A percentile compares a stretch with the other conserved stretches of the same genome.
Evolutionary conservation across 352 stramenopile genomes (phyloP).

Genomic region (Pseudoperonospora humuli): DNA sequence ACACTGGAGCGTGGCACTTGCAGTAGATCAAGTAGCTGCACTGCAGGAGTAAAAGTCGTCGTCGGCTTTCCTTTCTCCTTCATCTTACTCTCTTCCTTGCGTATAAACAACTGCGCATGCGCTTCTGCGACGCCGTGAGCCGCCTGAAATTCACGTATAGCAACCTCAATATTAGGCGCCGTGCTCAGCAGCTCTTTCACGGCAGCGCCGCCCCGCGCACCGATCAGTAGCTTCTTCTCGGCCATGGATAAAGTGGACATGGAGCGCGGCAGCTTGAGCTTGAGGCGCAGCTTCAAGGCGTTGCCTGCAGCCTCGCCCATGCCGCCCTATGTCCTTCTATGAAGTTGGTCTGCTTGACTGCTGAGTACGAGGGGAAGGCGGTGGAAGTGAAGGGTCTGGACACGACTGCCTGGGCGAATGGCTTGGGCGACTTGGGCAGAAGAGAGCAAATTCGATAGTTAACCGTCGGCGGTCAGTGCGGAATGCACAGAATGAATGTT

Average conservation of each 20-base stretch:
- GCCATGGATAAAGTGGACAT: constrained; percentile 15
- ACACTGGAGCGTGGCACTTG: constrained; percentile 50
- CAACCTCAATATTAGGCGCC: constrained; percentile 74
- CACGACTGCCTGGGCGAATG: constrained; percentile 1
- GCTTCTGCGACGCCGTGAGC: constrained; percentile 48
- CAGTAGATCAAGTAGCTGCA: constrained; percentile 79
- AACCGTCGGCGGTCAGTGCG: constrained; percentile 11
- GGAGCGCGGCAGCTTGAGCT: constrained; percentile 50
- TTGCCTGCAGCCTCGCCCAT: constrained; percentile 37
- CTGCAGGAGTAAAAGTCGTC: constrained; percentile 37
- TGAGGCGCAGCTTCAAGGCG: constrained; percentile 34
- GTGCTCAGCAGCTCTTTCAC: constrained; percentile 80
- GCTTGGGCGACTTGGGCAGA: constrained; percentile 11
- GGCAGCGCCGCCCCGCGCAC: constrained; percentile 56
- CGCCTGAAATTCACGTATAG: constrained; percentile 73
- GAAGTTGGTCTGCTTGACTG: neutral
- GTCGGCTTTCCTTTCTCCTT: constrained; percentile 16
- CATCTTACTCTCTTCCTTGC: constrained; percentile 16
- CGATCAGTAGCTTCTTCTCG: constrained; percentile 54
- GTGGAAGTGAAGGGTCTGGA: constrained; percentile 1
- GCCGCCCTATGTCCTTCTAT: constrained; percentile 4
- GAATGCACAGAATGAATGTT: constrained; percentile 25
- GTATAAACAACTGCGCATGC: constrained; percentile 32
- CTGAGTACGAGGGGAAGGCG: neutral
- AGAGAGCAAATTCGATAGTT: constrained; percentile 33